Percentiles rank a stretch among this genome's conserved stretches.
Conservation (phyloP, 148 eudicot genomes). For the Diospyros kaki region DNA sequence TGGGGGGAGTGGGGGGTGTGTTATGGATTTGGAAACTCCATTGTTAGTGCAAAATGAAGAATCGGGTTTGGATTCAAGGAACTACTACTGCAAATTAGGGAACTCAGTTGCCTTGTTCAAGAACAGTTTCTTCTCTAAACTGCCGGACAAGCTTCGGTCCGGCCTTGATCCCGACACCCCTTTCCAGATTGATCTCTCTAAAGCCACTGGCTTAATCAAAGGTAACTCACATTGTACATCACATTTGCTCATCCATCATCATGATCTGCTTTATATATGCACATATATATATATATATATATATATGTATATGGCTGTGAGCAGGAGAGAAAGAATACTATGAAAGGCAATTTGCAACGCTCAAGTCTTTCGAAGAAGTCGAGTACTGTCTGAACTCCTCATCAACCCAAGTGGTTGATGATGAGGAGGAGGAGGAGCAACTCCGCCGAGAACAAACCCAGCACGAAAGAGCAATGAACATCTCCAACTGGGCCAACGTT, state of each 20-base stretch:
- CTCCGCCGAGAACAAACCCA: slow-evolving; percentile 46
- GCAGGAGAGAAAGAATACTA: slow-evolving; percentile 71
- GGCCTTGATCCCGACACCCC: slow-evolving; percentile 73
- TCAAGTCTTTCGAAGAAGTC: slow-evolving; percentile 67
- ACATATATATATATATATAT: no score
- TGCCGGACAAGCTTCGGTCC: slow-evolving; percentile 60
- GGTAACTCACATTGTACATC: slow-evolving; percentile 26
- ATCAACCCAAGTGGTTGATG: slow-evolving; percentile 4
- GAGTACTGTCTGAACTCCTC: slow-evolving; percentile 30
- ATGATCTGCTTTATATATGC: not conserved
- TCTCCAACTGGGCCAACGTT: slow-evolving; percentile 58
- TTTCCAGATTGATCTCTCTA: slow-evolving; percentile 53
- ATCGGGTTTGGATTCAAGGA: not conserved
- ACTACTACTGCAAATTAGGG: not conserved
- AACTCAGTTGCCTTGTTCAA: slow-evolving; percentile 38
- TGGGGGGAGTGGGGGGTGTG: no score
- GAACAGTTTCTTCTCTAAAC: slow-evolving; percentile 57
- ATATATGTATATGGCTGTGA: not conserved
- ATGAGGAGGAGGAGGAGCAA: slow-evolving; percentile 33
- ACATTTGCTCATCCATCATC: not conserved
- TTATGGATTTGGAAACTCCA: slow-evolving; percentile 44
- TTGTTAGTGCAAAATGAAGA: slow-evolving; percentile 28
- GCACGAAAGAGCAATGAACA: slow-evolving; percentile 69
- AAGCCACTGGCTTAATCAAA: slow-evolving; percentile 46
- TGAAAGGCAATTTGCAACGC: slow-evolving; percentile 60